Evolutionary conservation across 495 filamentous ascomycete genomes (phyloP).

Genomic region (Hypoxylon fuscum): DNA sequence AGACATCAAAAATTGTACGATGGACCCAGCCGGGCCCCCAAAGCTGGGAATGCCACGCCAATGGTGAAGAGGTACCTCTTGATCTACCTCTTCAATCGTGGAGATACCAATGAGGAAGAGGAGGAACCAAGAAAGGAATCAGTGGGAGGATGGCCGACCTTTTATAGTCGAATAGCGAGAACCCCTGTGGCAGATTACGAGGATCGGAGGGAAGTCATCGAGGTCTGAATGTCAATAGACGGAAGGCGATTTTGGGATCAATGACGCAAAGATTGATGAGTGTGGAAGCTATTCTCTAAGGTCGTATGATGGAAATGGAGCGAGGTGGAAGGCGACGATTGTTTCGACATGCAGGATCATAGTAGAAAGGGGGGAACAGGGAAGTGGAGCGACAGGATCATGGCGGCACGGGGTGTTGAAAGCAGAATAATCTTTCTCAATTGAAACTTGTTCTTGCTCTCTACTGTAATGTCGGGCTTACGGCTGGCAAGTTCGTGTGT

Average conservation of each 20-base stretch:
- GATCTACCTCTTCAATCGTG: conserved; percentile 8
- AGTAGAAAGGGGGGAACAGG: neutral
- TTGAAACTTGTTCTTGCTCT: conserved; percentile 2
- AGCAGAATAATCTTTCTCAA: neutral
- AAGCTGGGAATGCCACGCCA: conserved; percentile 16
- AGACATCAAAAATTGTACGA: conserved; percentile 21
- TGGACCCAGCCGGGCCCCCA: neutral
- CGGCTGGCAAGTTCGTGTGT: neutral
- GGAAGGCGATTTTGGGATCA: neutral
- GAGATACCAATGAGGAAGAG: neutral
- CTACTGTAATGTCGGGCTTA: neutral
- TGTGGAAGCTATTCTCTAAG: neutral
- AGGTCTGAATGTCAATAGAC: too few species aligned
- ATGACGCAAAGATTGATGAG: neutral
- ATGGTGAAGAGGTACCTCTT: conserved; percentile 8
- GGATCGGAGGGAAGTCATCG: neutral
- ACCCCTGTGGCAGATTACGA: neutral
- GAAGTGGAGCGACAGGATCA: neutral
- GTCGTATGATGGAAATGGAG: neutral
- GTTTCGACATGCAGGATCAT: neutral
- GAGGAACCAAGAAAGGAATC: conserved; percentile 1
- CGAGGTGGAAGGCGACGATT: neutral
- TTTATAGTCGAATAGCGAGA: neutral
- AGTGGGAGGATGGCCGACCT: neutral
- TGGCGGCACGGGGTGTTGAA: neutral